Evolutionary conservation across 2,329 filamentous ascomycete genomes (phyloP).

Genomic region (Aspergillus intermedius): DNA sequence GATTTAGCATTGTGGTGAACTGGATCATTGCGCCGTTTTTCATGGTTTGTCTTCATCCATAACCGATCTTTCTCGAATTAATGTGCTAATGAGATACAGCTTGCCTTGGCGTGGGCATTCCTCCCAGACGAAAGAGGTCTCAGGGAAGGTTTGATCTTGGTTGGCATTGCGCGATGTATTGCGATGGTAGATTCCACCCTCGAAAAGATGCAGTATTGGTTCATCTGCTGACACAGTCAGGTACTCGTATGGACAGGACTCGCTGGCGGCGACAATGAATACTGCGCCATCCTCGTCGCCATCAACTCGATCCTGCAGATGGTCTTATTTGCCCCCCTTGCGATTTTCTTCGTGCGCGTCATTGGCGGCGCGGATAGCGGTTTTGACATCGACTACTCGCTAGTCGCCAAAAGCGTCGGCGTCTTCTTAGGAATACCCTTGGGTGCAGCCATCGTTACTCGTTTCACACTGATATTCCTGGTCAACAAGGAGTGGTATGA

Average conservation of each 20-base stretch:
- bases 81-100: slow-evolving; percentile 30
- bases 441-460: slow-evolving; percentile 69
- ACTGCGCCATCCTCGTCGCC: slow-evolving; percentile 74
- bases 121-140: slow-evolving; percentile 46
- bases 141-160: slow-evolving; percentile 65
- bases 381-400: slow-evolving; percentile 51
- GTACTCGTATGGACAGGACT: slow-evolving; percentile 71
- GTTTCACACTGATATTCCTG: slow-evolving; percentile 54
- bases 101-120: slow-evolving; percentile 46
- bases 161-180: slow-evolving; percentile 79
- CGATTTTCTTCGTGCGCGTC: slow-evolving; percentile 63
- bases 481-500: slow-evolving; percentile 59
- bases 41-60: slow-evolving; percentile 53
- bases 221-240: slow-evolving; percentile 18
- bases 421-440: slow-evolving; percentile 83
- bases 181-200: slow-evolving; percentile 54
- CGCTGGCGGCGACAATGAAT: slow-evolving; percentile 70
- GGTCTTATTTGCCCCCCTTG: slow-evolving; percentile 63
- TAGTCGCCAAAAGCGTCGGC: slow-evolving; percentile 71
- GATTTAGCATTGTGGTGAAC: slow-evolving; percentile 68
- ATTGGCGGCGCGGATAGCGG: slow-evolving; percentile 48
- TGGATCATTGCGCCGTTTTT: slow-evolving; percentile 77
- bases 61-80: neutral
- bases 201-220: neutral
- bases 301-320: slow-evolving; percentile 71